Percentiles rank a stretch among this genome's conserved stretches.
Conservation (phyloP, 176 grass and related monocot species). For the Aegilops speltoides region DNA sequence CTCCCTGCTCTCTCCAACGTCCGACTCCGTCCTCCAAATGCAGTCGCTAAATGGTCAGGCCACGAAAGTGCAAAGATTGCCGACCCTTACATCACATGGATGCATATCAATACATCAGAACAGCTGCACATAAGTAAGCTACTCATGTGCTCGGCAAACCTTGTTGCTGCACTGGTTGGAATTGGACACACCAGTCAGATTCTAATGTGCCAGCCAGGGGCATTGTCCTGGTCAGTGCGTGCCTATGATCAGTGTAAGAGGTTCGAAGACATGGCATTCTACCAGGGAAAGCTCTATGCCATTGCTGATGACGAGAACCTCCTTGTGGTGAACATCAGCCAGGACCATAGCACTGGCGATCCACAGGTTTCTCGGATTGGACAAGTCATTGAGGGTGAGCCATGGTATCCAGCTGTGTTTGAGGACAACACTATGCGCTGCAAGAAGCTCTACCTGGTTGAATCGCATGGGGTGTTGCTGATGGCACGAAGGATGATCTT, state of each 20-base stretch:
- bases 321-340: neutral
- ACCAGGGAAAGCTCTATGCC: neutral
- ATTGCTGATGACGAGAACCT: neutral
- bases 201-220: neutral
- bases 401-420: neutral
- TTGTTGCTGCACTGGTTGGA: neutral
- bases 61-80: neutral
- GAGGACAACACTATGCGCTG: neutral
- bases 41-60: neutral
- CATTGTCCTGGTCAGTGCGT: neutral
- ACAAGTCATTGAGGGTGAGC: neutral
- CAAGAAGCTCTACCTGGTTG: neutral
- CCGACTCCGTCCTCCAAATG: neutral
- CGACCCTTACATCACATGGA: neutral
- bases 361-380: neutral
- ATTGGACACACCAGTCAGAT: neutral
- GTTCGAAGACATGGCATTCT: neutral
- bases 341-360: neutral
- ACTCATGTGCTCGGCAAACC: neutral
- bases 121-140: neutral
- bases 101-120: neutral
- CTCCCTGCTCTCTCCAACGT: neutral
- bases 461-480: neutral
- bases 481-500: neutral
- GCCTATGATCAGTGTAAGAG: neutral